Percentiles rank a stretch among this genome's conserved stretches.
These are phyloP conservation scores for Rhizoclosmatium sp. DNA, from an alignment of 192 early-diverging fungal genomes.

Conservation along the genomic window DNA sequence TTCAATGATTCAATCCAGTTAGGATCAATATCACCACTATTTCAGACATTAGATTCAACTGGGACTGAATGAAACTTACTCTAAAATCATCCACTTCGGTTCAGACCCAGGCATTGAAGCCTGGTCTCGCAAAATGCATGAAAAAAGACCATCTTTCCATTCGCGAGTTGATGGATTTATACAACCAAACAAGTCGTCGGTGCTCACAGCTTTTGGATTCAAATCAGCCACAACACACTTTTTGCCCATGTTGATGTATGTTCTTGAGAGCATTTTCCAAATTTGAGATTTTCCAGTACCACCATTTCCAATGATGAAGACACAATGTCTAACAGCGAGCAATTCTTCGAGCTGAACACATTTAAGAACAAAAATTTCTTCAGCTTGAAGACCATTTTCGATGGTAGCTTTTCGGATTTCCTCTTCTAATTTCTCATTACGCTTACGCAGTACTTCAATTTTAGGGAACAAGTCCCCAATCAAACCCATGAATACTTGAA, in stretches of 20 bases:
- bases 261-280: conserved; percentile 72
- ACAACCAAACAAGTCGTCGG: conserved; percentile 73
- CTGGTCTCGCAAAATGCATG: conserved; percentile 67
- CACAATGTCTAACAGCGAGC: conserved; percentile 71
- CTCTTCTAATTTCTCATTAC: conserved; percentile 66
- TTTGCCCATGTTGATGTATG: conserved; percentile 58
- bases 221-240: conserved; percentile 67
- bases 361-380: conserved; percentile 72
- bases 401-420: conserved; percentile 71
- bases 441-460: conserved; percentile 64
- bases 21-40: conserved; percentile 68
- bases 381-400: conserved; percentile 68
- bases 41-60: neutral
- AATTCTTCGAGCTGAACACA: conserved; percentile 71
- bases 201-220: conserved; percentile 72
- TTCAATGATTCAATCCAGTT: conserved; percentile 76
- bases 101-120: conserved; percentile 64
- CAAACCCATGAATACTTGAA: conserved; percentile 71
- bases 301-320: conserved; percentile 73
- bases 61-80: conserved; percentile 1
- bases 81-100: conserved; percentile 71
- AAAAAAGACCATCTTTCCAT: conserved; percentile 76
- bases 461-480: conserved; percentile 74
- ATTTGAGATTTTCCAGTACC: conserved; percentile 72
- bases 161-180: conserved; percentile 72